A percentile compares a stretch with the other conserved stretches of the same genome.
phyloP scores from a whole-genome alignment of 495 filamentous ascomycete genomes.

The Neurospora sp. region DNA sequence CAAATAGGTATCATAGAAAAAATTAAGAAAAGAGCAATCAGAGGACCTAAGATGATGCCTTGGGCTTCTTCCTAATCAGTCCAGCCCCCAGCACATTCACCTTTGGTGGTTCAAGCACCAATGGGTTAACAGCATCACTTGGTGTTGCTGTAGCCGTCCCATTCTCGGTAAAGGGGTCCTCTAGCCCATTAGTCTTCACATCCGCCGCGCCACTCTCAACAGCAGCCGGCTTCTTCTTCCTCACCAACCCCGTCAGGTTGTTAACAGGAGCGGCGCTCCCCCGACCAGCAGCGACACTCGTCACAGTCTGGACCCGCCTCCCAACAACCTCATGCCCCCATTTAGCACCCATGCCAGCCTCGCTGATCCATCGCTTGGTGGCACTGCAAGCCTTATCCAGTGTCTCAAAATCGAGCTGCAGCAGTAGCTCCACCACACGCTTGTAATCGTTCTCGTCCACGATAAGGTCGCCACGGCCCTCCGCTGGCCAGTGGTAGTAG shows the following conservation, averaged over 20 bases:
- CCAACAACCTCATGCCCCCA: slow-evolving; percentile 38
- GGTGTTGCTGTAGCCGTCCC: not conserved
- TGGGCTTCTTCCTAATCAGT: slow-evolving; percentile 59
- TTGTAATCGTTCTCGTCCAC: slow-evolving; percentile 66
- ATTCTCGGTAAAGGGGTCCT: not conserved
- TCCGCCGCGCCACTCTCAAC: not conserved
- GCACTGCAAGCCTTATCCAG: slow-evolving; percentile 55
- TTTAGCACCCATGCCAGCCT: slow-evolving; percentile 30
- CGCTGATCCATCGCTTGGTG: slow-evolving; percentile 61
- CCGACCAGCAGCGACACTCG: slow-evolving; percentile 3
- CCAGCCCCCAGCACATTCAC: slow-evolving; percentile 50
- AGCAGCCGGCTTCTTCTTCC: slow-evolving; percentile 23
- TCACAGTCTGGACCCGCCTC: slow-evolving; percentile 12
- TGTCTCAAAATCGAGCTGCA: slow-evolving; percentile 77
- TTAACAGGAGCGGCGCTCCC: slow-evolving; percentile 11
- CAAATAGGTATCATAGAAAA: not conserved
- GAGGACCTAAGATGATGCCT: slow-evolving; percentile 17
- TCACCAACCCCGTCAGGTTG: slow-evolving; percentile 26
- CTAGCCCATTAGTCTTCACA: slow-evolving; percentile 6
- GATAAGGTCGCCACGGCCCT: slow-evolving; percentile 58
- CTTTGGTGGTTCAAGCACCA: slow-evolving; percentile 11
- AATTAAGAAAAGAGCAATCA: not conserved
- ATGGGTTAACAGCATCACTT: not conserved
- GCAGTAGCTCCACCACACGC: slow-evolving; percentile 61
- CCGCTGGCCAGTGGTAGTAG: slow-evolving; percentile 59